These are phyloP conservation scores for Laetiporus sulphureus DNA, from an alignment of 1,284 basidiomycete genomes.

Conservation along the genomic window DNA sequence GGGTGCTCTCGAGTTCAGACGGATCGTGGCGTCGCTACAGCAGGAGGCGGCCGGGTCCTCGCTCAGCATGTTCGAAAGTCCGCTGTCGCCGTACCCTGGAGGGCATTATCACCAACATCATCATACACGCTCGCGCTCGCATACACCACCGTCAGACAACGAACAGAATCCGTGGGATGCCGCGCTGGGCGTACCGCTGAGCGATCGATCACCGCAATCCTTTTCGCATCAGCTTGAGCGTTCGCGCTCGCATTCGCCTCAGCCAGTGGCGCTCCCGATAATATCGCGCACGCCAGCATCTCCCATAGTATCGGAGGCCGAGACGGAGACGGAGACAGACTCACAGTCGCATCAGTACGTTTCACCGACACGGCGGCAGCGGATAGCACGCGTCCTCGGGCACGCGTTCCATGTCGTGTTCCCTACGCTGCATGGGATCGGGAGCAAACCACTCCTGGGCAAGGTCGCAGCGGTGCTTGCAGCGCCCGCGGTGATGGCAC, in stretches of 20 bases:
- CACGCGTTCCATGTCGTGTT: slow-evolving; percentile 64
- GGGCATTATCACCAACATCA: slow-evolving; percentile 53
- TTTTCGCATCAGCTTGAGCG: slow-evolving; percentile 25
- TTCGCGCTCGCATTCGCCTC: no score
- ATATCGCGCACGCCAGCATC: slow-evolving; percentile 55
- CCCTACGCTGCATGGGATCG: slow-evolving; percentile 79
- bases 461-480: slow-evolving; percentile 76
- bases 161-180: slow-evolving; percentile 45
- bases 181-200: slow-evolving; percentile 40
- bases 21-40: slow-evolving; percentile 79
- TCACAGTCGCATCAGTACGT: slow-evolving; percentile 37
- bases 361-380: slow-evolving; percentile 35
- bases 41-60: slow-evolving; percentile 52
- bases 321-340: slow-evolving; percentile 30
- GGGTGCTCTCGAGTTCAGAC: slow-evolving; percentile 89
- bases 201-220: slow-evolving; percentile 35
- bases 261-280: slow-evolving; percentile 40
- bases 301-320: slow-evolving; percentile 28
- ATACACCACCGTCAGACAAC: slow-evolving; percentile 17
- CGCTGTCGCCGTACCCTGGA: slow-evolving; percentile 63
- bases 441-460: slow-evolving; percentile 65
- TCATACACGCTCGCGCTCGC: slow-evolving; percentile 26
- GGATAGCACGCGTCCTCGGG: slow-evolving; percentile 32
- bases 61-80: slow-evolving; percentile 60
- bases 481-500: slow-evolving; percentile 77